These are phyloP conservation scores for Scenedesmus sp. DNA, from an alignment of 163 green algal species.

Conservation along the genomic window DNA sequence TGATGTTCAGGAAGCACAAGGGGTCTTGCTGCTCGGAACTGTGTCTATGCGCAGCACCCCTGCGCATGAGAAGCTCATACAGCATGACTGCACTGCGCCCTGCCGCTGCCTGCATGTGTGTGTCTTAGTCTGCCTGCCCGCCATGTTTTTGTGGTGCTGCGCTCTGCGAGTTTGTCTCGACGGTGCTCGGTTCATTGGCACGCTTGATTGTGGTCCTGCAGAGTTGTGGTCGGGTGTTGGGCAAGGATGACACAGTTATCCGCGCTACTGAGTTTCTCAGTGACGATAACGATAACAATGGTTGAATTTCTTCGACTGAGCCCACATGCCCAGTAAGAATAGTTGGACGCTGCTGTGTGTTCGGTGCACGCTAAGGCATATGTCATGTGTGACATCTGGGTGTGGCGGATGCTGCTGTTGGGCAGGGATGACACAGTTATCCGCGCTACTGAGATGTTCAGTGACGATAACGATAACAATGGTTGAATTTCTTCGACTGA, in stretches of 20 bases:
- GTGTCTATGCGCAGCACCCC: too few relatives aligned
- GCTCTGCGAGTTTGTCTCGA: too few relatives aligned
- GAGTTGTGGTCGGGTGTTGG: neutral
- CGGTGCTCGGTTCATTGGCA: too few relatives aligned
- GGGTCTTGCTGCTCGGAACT: too few relatives aligned
- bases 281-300: constrained; percentile 45
- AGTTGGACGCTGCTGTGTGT: too few relatives aligned
- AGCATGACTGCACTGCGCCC: too few relatives aligned
- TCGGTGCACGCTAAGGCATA: neutral
- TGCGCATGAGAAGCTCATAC: too few relatives aligned
- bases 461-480: constrained; percentile 45
- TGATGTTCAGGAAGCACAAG: too few relatives aligned
- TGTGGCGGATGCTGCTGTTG: neutral
- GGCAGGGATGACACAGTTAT: constrained; percentile 43
- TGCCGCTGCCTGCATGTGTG: too few relatives aligned
- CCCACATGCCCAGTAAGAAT: neutral
- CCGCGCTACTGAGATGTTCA: constrained; percentile 36
- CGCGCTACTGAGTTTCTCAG: constrained; percentile 35
- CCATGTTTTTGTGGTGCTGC: neutral
- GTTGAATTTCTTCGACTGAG: constrained; percentile 53
- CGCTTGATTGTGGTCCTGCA: too few relatives aligned
- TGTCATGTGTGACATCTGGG: neutral
- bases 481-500: constrained; percentile 53
- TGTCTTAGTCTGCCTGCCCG: too few relatives aligned
- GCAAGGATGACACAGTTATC: constrained; percentile 42